Conservation (phyloP, 805 yeast species). For the Zygotorulaspora florentina region DNA sequence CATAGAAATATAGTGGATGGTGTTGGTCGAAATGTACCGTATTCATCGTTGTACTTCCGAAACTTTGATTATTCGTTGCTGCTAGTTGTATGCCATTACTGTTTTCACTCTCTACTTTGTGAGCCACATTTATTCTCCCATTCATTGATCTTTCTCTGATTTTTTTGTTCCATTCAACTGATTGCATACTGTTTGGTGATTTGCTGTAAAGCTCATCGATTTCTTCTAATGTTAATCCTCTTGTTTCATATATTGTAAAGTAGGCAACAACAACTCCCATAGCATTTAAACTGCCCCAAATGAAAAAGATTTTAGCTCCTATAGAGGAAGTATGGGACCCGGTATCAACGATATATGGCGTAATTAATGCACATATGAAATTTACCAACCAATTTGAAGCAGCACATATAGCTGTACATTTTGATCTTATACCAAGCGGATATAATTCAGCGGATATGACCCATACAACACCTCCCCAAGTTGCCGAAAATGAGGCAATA, state of each 20-base stretch:
- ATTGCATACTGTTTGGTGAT: conserved; percentile 52
- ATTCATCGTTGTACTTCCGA: conserved; percentile 3
- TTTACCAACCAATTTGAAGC: conserved; percentile 80
- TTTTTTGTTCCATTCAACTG: conserved; percentile 40
- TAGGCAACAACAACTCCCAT: conserved; percentile 58
- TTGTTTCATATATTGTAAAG: conserved; percentile 71
- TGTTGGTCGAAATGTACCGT: not conserved
- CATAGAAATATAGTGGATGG: not conserved
- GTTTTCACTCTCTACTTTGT: conserved; percentile 5
- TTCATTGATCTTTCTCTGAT: conserved; percentile 18
- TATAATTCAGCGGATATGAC: conserved; percentile 62
- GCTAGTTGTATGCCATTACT: conserved; percentile 4
- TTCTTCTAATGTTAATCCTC: conserved; percentile 75
- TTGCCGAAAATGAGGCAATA: conserved; percentile 71
- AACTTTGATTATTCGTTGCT: conserved; percentile 3
- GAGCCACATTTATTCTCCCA: conserved; percentile 3
- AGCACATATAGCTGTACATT: conserved; percentile 69
- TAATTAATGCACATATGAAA: conserved; percentile 66
- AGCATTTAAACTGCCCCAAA: conserved; percentile 73
- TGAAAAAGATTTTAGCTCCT: conserved; percentile 69
- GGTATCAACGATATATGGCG: conserved; percentile 70
- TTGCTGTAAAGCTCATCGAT: conserved; percentile 68
- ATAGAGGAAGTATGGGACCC: conserved; percentile 64
- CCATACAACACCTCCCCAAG: conserved; percentile 86
- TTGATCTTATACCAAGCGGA: conserved; percentile 69